These are phyloP conservation scores for Hymenoscyphus fructigenus DNA, from an alignment of 2,329 filamentous ascomycete species.

Conservation along the genomic window DNA sequence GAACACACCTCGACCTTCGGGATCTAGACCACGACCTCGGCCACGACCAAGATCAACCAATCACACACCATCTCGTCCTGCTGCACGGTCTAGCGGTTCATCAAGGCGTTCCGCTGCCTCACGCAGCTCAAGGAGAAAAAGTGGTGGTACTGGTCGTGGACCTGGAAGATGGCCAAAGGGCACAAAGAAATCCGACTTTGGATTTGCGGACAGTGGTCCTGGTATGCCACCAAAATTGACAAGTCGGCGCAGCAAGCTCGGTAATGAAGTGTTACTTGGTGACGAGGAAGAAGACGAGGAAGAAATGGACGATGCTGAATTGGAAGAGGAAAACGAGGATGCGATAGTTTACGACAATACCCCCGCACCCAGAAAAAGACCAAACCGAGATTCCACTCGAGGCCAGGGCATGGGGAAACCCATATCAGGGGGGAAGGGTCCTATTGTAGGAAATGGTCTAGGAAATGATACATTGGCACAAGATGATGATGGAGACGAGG, in stretches of 20 bases:
- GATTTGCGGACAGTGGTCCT: conserved; percentile 64
- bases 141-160: conserved; percentile 62
- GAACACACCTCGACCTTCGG: conserved; percentile 33
- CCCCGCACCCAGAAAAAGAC: conserved; percentile 22
- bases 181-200: conserved; percentile 67
- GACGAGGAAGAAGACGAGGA: conserved; percentile 30
- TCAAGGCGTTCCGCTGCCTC: conserved; percentile 27
- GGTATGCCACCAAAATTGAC: conserved; percentile 54
- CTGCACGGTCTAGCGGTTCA: conserved; percentile 29
- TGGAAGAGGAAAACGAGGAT: conserved; percentile 28
- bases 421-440: conserved; percentile 22
- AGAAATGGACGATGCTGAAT: conserved; percentile 22
- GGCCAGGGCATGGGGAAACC: conserved; percentile 33
- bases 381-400: conserved; percentile 23
- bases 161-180: conserved; percentile 67
- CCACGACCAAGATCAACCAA: conserved; percentile 25
- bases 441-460: conserved; percentile 19
- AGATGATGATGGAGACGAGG: conserved; percentile 28
- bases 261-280: conserved; percentile 35
- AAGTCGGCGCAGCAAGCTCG: conserved; percentile 35
- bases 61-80: conserved; percentile 24
- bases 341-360: conserved; percentile 32
- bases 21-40: conserved; percentile 25
- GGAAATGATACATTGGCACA: conserved; percentile 20
- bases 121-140: conserved; percentile 49